Conservation (phyloP, 2,329 filamentous ascomycete species). For the Nothomitra cinnamomea region DNA sequence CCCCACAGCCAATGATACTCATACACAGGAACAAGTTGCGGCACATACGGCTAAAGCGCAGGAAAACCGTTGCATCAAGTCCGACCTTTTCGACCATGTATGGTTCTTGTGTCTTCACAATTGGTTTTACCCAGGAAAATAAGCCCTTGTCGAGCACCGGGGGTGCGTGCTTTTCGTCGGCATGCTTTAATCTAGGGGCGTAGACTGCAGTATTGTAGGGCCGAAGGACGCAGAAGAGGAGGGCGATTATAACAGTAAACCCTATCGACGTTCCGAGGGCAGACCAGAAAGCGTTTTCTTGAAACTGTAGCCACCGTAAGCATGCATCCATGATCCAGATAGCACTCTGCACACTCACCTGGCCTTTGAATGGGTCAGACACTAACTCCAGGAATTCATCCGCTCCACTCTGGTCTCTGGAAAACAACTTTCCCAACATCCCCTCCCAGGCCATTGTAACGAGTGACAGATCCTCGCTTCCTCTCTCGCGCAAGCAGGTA, state of each 20-base stretch:
- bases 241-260: slow-evolving; percentile 53
- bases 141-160: slow-evolving; percentile 74
- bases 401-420: neutral
- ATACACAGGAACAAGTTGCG: slow-evolving; percentile 72
- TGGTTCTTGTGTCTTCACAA: slow-evolving; percentile 62
- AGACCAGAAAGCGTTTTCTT: slow-evolving; percentile 50
- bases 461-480: neutral
- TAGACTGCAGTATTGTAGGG: slow-evolving; percentile 89
- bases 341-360: slow-evolving; percentile 10
- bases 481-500: no score
- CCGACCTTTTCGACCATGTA: slow-evolving; percentile 68
- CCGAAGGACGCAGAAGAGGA: slow-evolving; percentile 75
- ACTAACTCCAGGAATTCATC: slow-evolving; percentile 24
- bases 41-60: slow-evolving; percentile 80
- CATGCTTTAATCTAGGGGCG: slow-evolving; percentile 82
- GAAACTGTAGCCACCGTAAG: slow-evolving; percentile 28
- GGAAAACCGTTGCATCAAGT: slow-evolving; percentile 78
- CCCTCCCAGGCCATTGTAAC: neutral
- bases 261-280: slow-evolving; percentile 67
- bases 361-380: slow-evolving; percentile 22
- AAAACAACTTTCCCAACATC: neutral
- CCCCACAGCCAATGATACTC: slow-evolving; percentile 51
- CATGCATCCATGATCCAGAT: neutral
- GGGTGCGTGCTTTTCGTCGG: slow-evolving; percentile 76
- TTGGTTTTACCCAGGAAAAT: slow-evolving; percentile 69